Percentiles rank a stretch among this genome's conserved stretches.
Conservation (phyloP, 176 grass and related monocot species). For the Avena atlantica region DNA sequence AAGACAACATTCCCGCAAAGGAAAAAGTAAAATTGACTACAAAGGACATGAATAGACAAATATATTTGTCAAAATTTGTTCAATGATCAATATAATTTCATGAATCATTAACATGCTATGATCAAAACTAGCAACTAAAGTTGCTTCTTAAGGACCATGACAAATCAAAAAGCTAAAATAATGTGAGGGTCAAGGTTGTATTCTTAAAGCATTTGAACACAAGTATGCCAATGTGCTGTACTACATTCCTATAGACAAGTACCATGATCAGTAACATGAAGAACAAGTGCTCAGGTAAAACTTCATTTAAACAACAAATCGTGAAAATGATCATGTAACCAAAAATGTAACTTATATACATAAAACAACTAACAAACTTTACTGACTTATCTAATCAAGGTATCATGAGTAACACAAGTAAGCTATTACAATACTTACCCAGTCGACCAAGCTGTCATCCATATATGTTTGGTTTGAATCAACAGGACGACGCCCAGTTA, state of each 20-base stretch:
- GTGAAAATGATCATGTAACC: neutral
- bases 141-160: neutral
- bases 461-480: slow-evolving; percentile 80
- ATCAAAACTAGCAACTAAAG: neutral
- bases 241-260: neutral
- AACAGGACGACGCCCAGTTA: slow-evolving; percentile 85
- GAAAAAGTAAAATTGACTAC: neutral
- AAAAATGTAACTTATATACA: neutral
- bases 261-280: neutral
- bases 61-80: neutral
- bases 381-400: neutral
- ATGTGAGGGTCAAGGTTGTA: neutral
- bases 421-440: slow-evolving; percentile 64
- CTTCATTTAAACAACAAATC: slow-evolving; percentile 14
- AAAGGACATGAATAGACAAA: neutral
- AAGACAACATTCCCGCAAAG: neutral
- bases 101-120: neutral
- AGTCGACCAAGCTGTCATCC: slow-evolving; percentile 98
- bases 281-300: neutral
- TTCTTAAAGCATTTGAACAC: neutral
- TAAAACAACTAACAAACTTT: neutral
- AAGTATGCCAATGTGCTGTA: neutral
- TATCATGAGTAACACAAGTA: slow-evolving; percentile 34
- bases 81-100: neutral
- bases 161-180: neutral